Conservation (phyloP, 306 rosid species). For the Vigna unguiculata region DNA sequence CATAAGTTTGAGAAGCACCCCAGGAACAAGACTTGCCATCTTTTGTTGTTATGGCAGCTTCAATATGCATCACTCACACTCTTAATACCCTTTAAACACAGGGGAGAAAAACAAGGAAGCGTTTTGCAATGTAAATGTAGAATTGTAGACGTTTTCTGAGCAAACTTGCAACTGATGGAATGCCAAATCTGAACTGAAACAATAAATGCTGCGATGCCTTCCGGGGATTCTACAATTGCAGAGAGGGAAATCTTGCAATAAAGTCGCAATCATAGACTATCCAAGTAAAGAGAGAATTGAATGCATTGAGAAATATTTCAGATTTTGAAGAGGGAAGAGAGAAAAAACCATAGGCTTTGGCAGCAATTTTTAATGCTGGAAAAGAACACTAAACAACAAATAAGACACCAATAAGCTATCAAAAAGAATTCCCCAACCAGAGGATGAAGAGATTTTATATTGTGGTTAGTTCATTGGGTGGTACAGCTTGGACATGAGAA, state of each 20-base stretch:
- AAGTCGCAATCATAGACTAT: constrained; percentile 43
- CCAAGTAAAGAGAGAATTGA: constrained; percentile 39
- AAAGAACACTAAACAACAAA: constrained; percentile 29
- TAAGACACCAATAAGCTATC: constrained; percentile 37
- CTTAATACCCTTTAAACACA: constrained; percentile 18
- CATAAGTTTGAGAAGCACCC: constrained; percentile 86
- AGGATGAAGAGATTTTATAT: constrained; percentile 35
- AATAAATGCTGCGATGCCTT: constrained; percentile 40
- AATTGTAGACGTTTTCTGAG: not conserved
- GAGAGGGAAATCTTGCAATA: constrained; percentile 35
- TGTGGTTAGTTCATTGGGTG: constrained; percentile 37
- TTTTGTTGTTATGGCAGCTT: constrained; percentile 52
- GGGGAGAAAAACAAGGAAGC: not conserved
- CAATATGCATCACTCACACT: constrained; percentile 73
- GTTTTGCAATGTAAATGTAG: constrained; percentile 7
- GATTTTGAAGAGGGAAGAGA: constrained; percentile 1
- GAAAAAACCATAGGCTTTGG: not conserved
- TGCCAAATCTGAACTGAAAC: constrained; percentile 44
- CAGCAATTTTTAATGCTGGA: constrained; percentile 11
- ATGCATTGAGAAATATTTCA: constrained; percentile 32
- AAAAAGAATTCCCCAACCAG: constrained; percentile 37
- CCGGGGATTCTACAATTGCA: constrained; percentile 30
- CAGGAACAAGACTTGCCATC: constrained; percentile 99
- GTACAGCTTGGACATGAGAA: constrained; percentile 48
- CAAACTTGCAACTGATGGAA: constrained; percentile 19